Base-by-base conservation (phyloP, 768 basidiomycete species). In the Kwoniella europaea region DNA sequence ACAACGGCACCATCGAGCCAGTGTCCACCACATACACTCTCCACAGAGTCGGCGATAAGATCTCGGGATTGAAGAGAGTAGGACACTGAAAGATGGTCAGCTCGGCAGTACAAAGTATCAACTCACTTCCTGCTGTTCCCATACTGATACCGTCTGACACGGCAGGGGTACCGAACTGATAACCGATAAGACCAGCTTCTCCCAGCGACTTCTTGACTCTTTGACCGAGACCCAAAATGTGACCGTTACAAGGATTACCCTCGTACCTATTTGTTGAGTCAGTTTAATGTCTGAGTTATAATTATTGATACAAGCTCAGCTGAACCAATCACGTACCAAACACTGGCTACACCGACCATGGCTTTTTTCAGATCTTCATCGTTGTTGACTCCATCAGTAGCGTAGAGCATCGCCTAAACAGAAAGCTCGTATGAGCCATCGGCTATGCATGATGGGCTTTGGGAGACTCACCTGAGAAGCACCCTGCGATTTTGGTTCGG, bases 91-190 rank as follows among this genome's bases (percentile, higher is more conserved):
- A 22, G 15, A 50, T 22, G 35, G 59, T 56, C 53, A 68, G 41
- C 60, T 27, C 22, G 35, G 42, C 10, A 20, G 7, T 12, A 18
- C 29, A 42, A 12, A 15, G 9, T 4, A 29, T 6, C 18, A 15
- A 95, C 68, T 90, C 89, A 94, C 95, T 97, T 74, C 91, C 94
- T 50, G 86, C 86, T 3, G 95, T 98, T 77, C 97, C 97, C 91
- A 97, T 98, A 85, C 94, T 96, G 83, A 99, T 98, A 22, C 93
- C 97, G 84, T 98, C 97, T 84, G 94, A 96, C 77, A 98, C 97
- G 66, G 93, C 97, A 71, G 95, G 93, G 16, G 94, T 93, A 63
- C 97, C 97, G 84, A 97, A 98, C 85, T 97, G 95, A 86, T 98
- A 98, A 46, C 92, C 96, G 79, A 94, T 93, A 78, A 98, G 67